These are phyloP conservation scores for Corchorus capsularis DNA, from an alignment of 345 rosid genomes.

Conservation along the genomic window DNA sequence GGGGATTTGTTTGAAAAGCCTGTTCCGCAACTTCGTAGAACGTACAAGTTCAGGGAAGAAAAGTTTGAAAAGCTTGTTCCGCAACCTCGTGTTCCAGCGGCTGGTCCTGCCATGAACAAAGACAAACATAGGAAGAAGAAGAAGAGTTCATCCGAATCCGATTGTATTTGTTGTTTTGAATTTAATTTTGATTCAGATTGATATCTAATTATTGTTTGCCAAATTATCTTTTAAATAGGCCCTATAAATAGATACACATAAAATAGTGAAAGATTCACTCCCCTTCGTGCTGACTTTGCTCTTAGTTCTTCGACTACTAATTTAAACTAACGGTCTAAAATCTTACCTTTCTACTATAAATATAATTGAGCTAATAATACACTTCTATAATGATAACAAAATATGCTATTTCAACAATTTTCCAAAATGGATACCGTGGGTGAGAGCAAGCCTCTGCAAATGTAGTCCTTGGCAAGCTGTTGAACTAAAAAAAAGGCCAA, in stretches of 20 bases:
- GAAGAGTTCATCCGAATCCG: too few species aligned
- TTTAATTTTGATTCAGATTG: background rate
- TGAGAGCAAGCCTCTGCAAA: background rate
- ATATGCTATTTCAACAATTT: background rate
- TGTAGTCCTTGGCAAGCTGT: background rate
- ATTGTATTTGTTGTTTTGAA: background rate
- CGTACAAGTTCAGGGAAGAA: too few species aligned
- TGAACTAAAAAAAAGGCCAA: too few species aligned
- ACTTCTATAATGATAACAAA: background rate
- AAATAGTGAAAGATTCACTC: too few species aligned
- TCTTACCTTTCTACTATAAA: too few species aligned
- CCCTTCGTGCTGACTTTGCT: too few species aligned
- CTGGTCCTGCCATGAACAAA: too few species aligned
- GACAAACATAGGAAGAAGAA: slow-evolving; percentile 6
- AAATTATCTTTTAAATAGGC: background rate
- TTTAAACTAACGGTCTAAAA: too few species aligned
- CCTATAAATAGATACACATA: too few species aligned
- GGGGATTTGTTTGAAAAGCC: too few species aligned
- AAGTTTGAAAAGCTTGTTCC: background rate
- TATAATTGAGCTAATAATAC: too few species aligned
- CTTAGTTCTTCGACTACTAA: too few species aligned
- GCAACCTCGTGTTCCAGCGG: slow-evolving; percentile 7
- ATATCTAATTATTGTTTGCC: background rate
- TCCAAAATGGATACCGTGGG: background rate
- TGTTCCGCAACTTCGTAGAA: slow-evolving; percentile 5